Base-by-base conservation (phyloP, 805 yeast species). In the Sugiyamaella boreocaroliniensis region DNA sequence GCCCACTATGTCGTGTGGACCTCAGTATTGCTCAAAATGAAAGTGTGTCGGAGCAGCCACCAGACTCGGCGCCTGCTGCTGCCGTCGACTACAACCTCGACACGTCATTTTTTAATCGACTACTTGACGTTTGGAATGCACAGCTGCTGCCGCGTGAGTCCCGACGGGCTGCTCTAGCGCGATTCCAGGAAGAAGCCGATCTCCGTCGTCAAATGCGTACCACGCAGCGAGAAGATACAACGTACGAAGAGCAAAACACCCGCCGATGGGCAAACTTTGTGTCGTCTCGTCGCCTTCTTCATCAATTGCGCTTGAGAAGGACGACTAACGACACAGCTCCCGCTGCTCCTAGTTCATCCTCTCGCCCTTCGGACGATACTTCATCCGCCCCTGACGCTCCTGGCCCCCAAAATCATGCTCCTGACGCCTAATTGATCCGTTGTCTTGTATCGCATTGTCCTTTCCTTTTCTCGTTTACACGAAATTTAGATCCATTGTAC, bases 1-100 rank as follows among this genome's bases (percentile, higher is more conserved):
- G 96, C 65, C 95, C 96, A 8, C 79, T 85, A 73, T 87, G 96
- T 68, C 82, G 88, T 58, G 74, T 87, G 34, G 92, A 86, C 64
- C 79, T 67, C 18, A 57, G 60, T 41, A 46, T 66, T 15, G 56
- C 55, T 7, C 47, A 44, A 4, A 59, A 60, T 11, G 65, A 56
- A 16, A 54, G 52, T 5, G 59, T 57, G 7, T 49, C 58, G 8
- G 58, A 54, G 14, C 50, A 49, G 12, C 60, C 59, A 37, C 61
- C 60, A 19, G 54, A 50, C 40, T 5, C 43, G 37, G 44, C 40
- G 4, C 46, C 43, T 4, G 41, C 49, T 2, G 50, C 40, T 6
- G 43, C 53, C 1, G 51, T 56, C 1, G 61, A 53, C 2, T 53
- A 52, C 34, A 55, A 58, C 16, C 51, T 55, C 6, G 62, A 62